phyloP scores from a whole-genome alignment of 768 basidiomycete genomes.

The Exsudoporus frostii region DNA sequence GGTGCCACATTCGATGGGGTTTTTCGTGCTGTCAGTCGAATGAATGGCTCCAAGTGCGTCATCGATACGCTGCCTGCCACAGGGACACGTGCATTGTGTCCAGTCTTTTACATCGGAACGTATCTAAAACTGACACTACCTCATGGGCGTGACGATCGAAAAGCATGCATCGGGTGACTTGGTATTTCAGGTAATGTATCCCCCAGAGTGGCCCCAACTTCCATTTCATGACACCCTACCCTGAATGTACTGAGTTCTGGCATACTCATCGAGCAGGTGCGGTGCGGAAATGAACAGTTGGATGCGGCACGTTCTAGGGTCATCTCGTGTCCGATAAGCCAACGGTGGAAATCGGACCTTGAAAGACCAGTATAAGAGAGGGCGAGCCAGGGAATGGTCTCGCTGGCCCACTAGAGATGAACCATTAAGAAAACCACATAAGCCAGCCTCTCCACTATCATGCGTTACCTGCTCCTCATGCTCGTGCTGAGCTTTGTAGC shows the following conservation, averaged over 20 bases:
- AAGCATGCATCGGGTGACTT: not conserved
- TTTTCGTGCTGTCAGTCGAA: conserved; percentile 3
- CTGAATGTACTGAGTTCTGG: conserved; percentile 2
- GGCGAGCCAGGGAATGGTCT: not conserved
- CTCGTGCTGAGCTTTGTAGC: conserved; percentile 30
- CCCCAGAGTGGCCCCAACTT: conserved; percentile 8
- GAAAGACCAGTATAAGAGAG: conserved; percentile 27
- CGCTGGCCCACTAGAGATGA: conserved; percentile 29
- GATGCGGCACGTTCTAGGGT: conserved; percentile 25
- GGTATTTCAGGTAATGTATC: conserved; percentile 3
- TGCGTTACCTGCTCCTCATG: conserved; percentile 29
- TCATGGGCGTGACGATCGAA: conserved; percentile 11
- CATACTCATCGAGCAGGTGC: conserved; percentile 1
- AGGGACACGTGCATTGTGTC: not conserved
- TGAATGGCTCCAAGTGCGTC: not conserved
- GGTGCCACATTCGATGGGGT: not conserved
- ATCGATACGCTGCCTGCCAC: not conserved
- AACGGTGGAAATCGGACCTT: conserved; percentile 16
- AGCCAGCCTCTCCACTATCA: conserved; percentile 1
- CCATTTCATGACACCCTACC: conserved; percentile 11
- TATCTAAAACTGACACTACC: not conserved
- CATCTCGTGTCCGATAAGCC: conserved; percentile 15
- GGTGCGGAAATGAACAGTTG: conserved; percentile 23
- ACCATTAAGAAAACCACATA: conserved; percentile 19
- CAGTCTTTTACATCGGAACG: not conserved